Conservation (phyloP, 1,284 basidiomycete species). For the Ceratobasidium sp. region DNA sequence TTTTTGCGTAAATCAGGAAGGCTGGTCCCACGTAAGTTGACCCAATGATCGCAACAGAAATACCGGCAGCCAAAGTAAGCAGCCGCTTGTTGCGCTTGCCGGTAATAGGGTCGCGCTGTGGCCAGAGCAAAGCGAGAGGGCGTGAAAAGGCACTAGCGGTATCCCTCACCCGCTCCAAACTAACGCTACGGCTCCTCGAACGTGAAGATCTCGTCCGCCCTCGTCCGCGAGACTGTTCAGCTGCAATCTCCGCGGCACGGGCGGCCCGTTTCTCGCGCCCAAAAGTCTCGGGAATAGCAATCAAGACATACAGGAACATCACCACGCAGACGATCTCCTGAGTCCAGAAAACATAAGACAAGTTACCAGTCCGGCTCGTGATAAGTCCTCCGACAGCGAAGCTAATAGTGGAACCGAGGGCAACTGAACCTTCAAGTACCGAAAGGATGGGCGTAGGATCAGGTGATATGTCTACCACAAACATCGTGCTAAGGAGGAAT, state of each 20-base stretch:
- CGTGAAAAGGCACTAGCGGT: constrained; percentile 26
- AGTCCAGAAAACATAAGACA: constrained; percentile 22
- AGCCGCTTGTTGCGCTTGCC: constrained; percentile 34
- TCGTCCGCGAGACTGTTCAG: constrained; percentile 21
- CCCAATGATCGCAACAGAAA: constrained; percentile 12
- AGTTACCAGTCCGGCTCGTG: constrained; percentile 11
- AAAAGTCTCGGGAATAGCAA: constrained; percentile 29
- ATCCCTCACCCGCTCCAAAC: constrained; percentile 20
- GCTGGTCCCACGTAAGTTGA: constrained; percentile 1
- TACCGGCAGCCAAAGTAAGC: background rate
- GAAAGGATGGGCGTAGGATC: constrained; percentile 25
- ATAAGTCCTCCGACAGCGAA: constrained; percentile 30
- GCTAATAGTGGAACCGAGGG: constrained; percentile 25
- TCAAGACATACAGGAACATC: constrained; percentile 12
- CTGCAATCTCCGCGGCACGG: constrained; percentile 20
- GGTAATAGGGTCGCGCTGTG: constrained; percentile 21
- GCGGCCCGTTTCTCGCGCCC: constrained; percentile 28
- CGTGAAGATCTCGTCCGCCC: background rate
- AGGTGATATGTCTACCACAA: constrained; percentile 15
- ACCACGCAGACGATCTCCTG: constrained; percentile 1
- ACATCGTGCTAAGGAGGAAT: constrained; percentile 22
- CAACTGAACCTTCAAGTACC: constrained; percentile 25
- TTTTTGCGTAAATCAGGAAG: constrained; percentile 17
- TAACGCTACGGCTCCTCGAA: constrained; percentile 15
- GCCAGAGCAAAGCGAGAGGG: constrained; percentile 30